A percentile compares a stretch with the other conserved stretches of the same genome.
phyloP scores from a whole-genome alignment of 345 rosid species.

The Mangifera indica region DNA sequence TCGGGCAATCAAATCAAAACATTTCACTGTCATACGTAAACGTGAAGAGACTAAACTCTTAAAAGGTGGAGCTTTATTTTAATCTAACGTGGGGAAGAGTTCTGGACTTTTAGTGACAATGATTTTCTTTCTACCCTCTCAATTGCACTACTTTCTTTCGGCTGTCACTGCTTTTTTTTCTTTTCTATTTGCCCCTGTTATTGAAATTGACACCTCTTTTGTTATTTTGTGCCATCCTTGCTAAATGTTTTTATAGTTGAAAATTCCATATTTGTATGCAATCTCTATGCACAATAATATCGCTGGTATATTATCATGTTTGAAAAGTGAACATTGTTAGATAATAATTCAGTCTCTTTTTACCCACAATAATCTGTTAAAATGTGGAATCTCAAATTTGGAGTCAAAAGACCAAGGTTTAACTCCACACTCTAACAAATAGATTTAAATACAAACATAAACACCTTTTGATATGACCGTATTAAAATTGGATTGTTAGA shows the following conservation, averaged over 20 bases:
- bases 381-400: too few relatives aligned
- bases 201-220: background rate
- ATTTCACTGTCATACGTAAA: conserved; percentile 32
- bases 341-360: too few relatives aligned
- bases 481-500: too few relatives aligned
- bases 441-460: too few relatives aligned
- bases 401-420: too few relatives aligned
- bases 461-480: too few relatives aligned
- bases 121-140: background rate
- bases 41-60: conserved; percentile 63
- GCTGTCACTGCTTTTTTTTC: background rate
- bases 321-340: too few relatives aligned
- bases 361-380: too few relatives aligned
- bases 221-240: background rate
- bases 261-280: too few relatives aligned
- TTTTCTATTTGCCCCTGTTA: background rate
- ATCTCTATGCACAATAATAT: background rate
- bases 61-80: background rate
- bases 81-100: conserved; percentile 1
- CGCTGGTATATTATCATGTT: too few relatives aligned
- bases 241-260: too few relatives aligned
- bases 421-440: too few relatives aligned
- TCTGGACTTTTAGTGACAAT: background rate
- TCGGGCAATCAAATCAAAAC: conserved; percentile 30
- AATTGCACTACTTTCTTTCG: background rate